These are phyloP conservation scores for Coniochaeta sp. DNA, from an alignment of 2,329 filamentous ascomycete species.

Conservation along the genomic window DNA sequence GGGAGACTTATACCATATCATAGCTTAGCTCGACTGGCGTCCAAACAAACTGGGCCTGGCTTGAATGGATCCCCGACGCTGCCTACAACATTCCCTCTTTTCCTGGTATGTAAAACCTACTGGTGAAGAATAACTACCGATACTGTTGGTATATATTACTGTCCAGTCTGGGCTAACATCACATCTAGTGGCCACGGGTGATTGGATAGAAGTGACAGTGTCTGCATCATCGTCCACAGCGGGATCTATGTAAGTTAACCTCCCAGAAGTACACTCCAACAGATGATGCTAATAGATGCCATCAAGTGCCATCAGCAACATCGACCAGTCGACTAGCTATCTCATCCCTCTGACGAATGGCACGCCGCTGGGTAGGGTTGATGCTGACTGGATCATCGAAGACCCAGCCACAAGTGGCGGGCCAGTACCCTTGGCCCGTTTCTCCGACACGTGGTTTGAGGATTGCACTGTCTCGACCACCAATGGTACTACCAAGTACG, in stretches of 20 bases:
- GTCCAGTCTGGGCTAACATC: neutral
- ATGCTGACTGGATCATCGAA: conserved; percentile 20
- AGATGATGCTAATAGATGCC: neutral
- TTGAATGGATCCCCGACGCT: conserved; percentile 1
- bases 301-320: conserved; percentile 12
- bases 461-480: conserved; percentile 9
- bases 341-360: conserved; percentile 8
- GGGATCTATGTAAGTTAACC: conserved; percentile 10
- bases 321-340: conserved; percentile 7
- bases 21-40: conserved; percentile 2
- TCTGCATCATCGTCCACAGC: conserved; percentile 12
- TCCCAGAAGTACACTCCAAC: neutral
- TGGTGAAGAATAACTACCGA: too few relatives aligned
- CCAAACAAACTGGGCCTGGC: conserved; percentile 4
- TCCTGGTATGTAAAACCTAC: conserved; percentile 6
- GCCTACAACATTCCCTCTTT: conserved; percentile 1
- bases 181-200: conserved; percentile 10
- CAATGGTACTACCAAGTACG: conserved; percentile 5
- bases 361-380: conserved; percentile 10
- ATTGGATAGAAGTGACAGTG: conserved; percentile 16
- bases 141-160: too few relatives aligned
- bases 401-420: conserved; percentile 11
- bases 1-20: neutral
- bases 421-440: conserved; percentile 12
- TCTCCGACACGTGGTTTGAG: conserved; percentile 17